These are phyloP conservation scores for Tolypocladium album DNA, from an alignment of 2,329 filamentous ascomycete genomes.

Conservation along the genomic window DNA sequence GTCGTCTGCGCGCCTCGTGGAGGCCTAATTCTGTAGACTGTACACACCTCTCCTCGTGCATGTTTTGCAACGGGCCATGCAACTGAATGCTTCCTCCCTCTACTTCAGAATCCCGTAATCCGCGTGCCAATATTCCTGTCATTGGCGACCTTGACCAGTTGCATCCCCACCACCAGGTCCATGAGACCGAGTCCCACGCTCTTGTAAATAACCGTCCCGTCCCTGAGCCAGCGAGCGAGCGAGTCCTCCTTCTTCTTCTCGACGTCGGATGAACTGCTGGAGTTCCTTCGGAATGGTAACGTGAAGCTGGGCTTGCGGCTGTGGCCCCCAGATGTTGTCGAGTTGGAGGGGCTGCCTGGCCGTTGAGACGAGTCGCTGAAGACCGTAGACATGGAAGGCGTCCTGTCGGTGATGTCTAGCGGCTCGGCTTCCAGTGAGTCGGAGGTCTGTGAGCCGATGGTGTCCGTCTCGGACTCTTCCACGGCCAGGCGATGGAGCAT, in stretches of 20 bases:
- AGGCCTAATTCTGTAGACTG: not conserved
- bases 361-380: slow-evolving; percentile 17
- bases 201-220: slow-evolving; percentile 59
- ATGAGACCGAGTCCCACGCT: slow-evolving; percentile 56
- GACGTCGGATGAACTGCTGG: slow-evolving; percentile 17
- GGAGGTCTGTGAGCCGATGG: slow-evolving; percentile 15
- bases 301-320: slow-evolving; percentile 21
- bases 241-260: slow-evolving; percentile 37
- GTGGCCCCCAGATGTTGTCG: slow-evolving; percentile 12
- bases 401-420: slow-evolving; percentile 20
- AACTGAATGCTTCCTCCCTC: not conserved
- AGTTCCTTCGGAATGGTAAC: slow-evolving; percentile 18
- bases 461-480: slow-evolving; percentile 27
- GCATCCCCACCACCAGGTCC: slow-evolving; percentile 52
- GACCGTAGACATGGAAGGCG: slow-evolving; percentile 30
- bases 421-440: slow-evolving; percentile 4
- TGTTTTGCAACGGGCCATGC: not conserved
- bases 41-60: not conserved
- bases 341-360: slow-evolving; percentile 20
- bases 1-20: too few species aligned
- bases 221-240: slow-evolving; percentile 44
- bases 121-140: slow-evolving; percentile 42
- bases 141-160: slow-evolving; percentile 44
- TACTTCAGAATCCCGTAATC: slow-evolving; percentile 23
- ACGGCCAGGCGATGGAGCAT: slow-evolving; percentile 41